Conservation (phyloP, 257 asterid species). For the Salvia miltiorrhiza region DNA sequence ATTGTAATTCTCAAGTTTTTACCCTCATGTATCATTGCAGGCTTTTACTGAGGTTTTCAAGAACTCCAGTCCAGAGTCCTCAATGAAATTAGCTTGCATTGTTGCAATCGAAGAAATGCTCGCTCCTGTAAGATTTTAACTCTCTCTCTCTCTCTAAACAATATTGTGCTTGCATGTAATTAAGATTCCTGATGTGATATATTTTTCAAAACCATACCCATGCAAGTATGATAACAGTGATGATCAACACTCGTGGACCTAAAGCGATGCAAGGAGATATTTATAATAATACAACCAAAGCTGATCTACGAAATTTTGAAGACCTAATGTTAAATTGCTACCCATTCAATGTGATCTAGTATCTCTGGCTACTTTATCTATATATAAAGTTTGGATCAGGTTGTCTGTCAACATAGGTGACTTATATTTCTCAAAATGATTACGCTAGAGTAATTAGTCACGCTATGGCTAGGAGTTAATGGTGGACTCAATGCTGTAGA, state of each 20-base stretch:
- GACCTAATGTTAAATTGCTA: too few relatives aligned
- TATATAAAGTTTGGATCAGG: neutral
- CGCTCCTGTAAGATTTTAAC: slow-evolving; percentile 61
- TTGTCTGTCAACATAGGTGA: neutral
- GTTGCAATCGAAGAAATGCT: slow-evolving; percentile 69
- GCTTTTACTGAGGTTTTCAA: slow-evolving; percentile 64
- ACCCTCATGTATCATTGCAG: slow-evolving; percentile 35
- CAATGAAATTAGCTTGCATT: slow-evolving; percentile 77
- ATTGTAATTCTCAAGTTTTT: slow-evolving; percentile 12
- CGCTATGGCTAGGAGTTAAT: neutral
- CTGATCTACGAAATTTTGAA: too few relatives aligned
- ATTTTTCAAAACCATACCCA: neutral
- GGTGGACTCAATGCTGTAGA: slow-evolving; percentile 3
- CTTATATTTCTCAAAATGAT: neutral
- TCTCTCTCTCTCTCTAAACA: neutral
- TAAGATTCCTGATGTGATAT: neutral
- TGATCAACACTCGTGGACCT: neutral
- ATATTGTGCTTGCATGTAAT: slow-evolving; percentile 16
- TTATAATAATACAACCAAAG: too few relatives aligned
- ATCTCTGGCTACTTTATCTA: neutral
- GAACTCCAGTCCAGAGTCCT: slow-evolving; percentile 58
- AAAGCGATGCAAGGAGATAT: too few relatives aligned
- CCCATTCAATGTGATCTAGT: neutral
- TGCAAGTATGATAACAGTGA: neutral
- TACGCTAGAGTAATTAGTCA: neutral